Conservation (phyloP, 139 green algal species). For the Volvox africanus region DNA sequence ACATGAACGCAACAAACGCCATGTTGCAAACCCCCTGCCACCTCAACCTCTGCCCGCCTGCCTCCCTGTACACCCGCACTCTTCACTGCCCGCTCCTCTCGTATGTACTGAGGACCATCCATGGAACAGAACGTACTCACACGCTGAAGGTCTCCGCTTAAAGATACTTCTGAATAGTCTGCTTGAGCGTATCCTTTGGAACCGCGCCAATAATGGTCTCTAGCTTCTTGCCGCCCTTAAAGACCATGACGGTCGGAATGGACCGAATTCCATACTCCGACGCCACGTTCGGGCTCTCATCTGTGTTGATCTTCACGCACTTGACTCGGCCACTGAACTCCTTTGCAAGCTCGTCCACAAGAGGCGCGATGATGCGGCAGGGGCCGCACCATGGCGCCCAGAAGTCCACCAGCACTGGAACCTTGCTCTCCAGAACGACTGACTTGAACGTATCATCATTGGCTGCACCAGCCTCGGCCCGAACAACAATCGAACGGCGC, state of each 20-base stretch:
- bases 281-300: conserved; percentile 93
- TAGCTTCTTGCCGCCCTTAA: conserved; percentile 96
- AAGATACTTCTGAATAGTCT: conserved; percentile 95
- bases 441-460: conserved; percentile 90
- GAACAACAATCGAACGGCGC: conserved; percentile 29
- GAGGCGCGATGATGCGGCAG: conserved; percentile 94
- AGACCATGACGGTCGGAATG: conserved; percentile 99
- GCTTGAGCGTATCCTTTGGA: conserved; percentile 90
- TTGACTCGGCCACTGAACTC: conserved; percentile 87
- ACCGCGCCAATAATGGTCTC: conserved; percentile 99
- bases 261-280: conserved; percentile 96
- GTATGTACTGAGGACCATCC: background rate
- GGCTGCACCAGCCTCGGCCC: conserved; percentile 70
- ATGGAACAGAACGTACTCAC: background rate
- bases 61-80: background rate
- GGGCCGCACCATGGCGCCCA: conserved; percentile 92
- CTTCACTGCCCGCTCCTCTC: background rate
- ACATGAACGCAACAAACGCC: background rate
- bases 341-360: conserved; percentile 89
- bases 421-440: conserved; percentile 83
- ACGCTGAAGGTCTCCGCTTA: conserved; percentile 1
- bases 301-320: conserved; percentile 93
- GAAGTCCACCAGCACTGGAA: conserved; percentile 98
- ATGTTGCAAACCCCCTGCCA: background rate
- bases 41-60: background rate